phyloP scores from a whole-genome alignment of 2,329 filamentous ascomycete species.

The Knoxdaviesia capensis region DNA sequence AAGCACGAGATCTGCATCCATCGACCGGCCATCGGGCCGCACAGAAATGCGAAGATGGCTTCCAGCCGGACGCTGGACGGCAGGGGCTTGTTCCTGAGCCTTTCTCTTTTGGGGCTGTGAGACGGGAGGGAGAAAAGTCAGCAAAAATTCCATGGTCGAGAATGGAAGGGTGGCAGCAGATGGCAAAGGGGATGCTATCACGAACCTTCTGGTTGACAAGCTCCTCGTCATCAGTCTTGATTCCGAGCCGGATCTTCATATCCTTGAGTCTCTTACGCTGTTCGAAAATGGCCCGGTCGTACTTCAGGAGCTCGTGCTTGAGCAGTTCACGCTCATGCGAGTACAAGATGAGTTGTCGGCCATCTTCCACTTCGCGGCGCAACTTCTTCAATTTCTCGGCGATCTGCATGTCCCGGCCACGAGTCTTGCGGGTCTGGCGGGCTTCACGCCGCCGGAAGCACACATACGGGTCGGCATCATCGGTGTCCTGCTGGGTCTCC shows the following conservation, averaged over 20 bases:
- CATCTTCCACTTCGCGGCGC: constrained; percentile 77
- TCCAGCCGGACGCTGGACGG: constrained; percentile 39
- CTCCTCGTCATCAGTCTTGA: constrained; percentile 87
- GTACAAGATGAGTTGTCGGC: constrained; percentile 57
- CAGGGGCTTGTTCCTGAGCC: constrained; percentile 32
- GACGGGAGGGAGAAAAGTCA: constrained; percentile 13
- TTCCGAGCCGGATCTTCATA: constrained; percentile 68
- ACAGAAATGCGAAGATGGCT: constrained; percentile 49
- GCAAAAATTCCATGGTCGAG: constrained; percentile 8
- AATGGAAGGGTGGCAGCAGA: constrained; percentile 2
- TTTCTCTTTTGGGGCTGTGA: constrained; percentile 51
- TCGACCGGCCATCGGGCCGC: constrained; percentile 46
- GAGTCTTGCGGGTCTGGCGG: constrained; percentile 82
- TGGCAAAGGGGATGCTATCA: constrained; percentile 1
- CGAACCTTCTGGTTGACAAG: constrained; percentile 82
- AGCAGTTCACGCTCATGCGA: constrained; percentile 63
- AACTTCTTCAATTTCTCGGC: constrained; percentile 87
- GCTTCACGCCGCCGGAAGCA: constrained; percentile 94
- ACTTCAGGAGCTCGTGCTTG: constrained; percentile 55
- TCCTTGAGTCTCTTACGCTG: constrained; percentile 68
- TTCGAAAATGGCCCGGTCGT: constrained; percentile 64
- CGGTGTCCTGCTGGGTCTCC: constrained; percentile 81
- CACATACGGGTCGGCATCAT: constrained; percentile 92
- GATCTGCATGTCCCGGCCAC: constrained; percentile 81
- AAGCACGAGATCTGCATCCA: constrained; percentile 61